Conservation (phyloP, 495 filamentous ascomycete genomes). For the Penicillium atrosanguineum region DNA sequence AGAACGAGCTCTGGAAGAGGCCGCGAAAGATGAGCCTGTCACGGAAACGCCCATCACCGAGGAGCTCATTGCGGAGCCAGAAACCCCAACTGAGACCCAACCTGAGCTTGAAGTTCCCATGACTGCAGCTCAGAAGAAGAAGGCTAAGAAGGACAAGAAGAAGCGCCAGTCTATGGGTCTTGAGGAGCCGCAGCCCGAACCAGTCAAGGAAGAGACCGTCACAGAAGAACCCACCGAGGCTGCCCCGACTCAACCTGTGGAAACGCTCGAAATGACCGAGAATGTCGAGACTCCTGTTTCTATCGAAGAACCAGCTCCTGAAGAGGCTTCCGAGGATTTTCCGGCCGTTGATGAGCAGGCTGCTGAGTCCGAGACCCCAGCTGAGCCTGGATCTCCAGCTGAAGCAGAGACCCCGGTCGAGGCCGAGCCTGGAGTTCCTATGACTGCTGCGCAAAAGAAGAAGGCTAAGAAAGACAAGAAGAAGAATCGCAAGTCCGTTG, state of each 20-base stretch:
- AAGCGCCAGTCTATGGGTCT: slow-evolving; percentile 24
- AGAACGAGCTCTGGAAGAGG: background rate
- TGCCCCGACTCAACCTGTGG: background rate
- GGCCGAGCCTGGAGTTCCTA: slow-evolving; percentile 12
- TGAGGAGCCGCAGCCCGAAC: slow-evolving; percentile 3
- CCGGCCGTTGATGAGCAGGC: background rate
- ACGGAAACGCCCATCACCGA: slow-evolving; percentile 1
- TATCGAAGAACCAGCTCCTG: background rate
- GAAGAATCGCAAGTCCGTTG: slow-evolving; percentile 24
- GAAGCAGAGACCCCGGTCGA: background rate
- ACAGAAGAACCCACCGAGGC: background rate
- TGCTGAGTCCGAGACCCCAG: background rate
- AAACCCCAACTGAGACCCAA: background rate
- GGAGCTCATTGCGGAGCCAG: background rate
- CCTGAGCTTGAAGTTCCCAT: slow-evolving; percentile 13
- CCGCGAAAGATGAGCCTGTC: background rate
- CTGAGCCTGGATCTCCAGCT: background rate
- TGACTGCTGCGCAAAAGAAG: slow-evolving; percentile 21
- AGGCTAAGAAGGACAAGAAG: slow-evolving; percentile 37
- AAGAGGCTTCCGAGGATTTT: background rate
- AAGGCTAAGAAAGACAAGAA: slow-evolving; percentile 38
- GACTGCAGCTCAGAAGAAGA: slow-evolving; percentile 24
- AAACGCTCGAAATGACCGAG: background rate
- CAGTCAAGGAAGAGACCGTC: background rate
- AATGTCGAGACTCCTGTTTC: background rate